Conservation (phyloP, 495 filamentous ascomycete species). For the Podospora didyma region DNA sequence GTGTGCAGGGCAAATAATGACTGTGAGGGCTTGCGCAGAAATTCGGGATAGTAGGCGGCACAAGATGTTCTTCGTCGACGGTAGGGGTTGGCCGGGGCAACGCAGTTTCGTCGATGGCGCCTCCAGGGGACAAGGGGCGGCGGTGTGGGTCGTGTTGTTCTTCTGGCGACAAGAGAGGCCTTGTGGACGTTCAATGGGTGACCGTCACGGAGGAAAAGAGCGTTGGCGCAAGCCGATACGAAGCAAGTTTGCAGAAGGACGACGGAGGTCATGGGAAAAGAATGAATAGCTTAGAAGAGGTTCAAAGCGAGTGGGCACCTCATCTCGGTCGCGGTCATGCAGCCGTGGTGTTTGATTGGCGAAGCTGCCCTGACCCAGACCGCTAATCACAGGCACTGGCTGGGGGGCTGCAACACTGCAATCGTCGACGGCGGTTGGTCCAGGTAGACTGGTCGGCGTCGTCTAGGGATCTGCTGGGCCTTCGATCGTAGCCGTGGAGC, state of each 20-base stretch:
- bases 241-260: constrained; percentile 30
- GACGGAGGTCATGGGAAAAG: constrained; percentile 31
- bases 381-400: background rate
- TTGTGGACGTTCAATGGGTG: constrained; percentile 28
- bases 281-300: constrained; percentile 18
- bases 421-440: background rate
- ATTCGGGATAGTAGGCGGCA: constrained; percentile 16
- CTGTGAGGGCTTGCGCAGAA: constrained; percentile 21
- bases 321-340: constrained; percentile 30
- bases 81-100: constrained; percentile 19
- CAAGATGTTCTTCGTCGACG: constrained; percentile 23
- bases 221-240: constrained; percentile 29
- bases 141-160: constrained; percentile 21
- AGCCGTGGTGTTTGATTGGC: constrained; percentile 25
- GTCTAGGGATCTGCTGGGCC: background rate
- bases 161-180: constrained; percentile 31
- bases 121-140: constrained; percentile 1
- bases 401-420: background rate
- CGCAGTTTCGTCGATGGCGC: constrained; percentile 19
- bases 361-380: constrained; percentile 14
- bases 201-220: constrained; percentile 34
- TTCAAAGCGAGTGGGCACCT: constrained; percentile 29
- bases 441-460: background rate
- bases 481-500: background rate
- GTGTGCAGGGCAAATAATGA: constrained; percentile 9